phyloP scores from a whole-genome alignment of 1,139 yeast species.

The Taphrina populina region DNA sequence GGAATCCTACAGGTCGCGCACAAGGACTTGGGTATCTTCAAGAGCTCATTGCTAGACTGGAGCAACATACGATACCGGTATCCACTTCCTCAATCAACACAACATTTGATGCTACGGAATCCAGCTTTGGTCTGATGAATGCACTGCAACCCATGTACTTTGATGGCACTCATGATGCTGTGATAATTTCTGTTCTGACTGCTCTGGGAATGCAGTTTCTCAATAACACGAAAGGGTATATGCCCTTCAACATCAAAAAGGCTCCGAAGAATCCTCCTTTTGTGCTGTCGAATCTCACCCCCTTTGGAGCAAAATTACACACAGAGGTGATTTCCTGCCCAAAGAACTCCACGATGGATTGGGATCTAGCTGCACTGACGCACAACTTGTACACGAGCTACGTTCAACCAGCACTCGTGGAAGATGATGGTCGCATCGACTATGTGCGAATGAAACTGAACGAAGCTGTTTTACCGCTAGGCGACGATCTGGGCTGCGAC shows the following conservation, averaged over 20 bases:
- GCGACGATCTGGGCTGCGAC: conserved; percentile 3
- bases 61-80: neutral
- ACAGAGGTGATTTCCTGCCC: conserved; percentile 14
- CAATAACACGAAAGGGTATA: conserved; percentile 6
- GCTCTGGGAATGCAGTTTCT: conserved; percentile 1
- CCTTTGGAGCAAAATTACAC: conserved; percentile 8
- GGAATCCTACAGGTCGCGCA: conserved; percentile 48
- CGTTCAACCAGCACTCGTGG: neutral
- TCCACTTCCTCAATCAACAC: conserved; percentile 8
- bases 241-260: conserved; percentile 4
- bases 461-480: conserved; percentile 5
- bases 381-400: conserved; percentile 1
- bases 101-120: neutral
- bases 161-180: conserved; percentile 15
- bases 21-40: conserved; percentile 49
- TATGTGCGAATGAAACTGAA: conserved; percentile 8
- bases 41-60: conserved; percentile 47
- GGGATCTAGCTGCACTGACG: neutral
- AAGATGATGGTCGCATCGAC: neutral
- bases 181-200: conserved; percentile 3
- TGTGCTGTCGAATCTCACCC: neutral
- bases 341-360: neutral
- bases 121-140: conserved; percentile 2
- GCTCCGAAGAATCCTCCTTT: conserved; percentile 8
- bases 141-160: conserved; percentile 1